Conservation (phyloP, 2,329 filamentous ascomycete genomes). For the Purpureocillium takamizusanense region DNA sequence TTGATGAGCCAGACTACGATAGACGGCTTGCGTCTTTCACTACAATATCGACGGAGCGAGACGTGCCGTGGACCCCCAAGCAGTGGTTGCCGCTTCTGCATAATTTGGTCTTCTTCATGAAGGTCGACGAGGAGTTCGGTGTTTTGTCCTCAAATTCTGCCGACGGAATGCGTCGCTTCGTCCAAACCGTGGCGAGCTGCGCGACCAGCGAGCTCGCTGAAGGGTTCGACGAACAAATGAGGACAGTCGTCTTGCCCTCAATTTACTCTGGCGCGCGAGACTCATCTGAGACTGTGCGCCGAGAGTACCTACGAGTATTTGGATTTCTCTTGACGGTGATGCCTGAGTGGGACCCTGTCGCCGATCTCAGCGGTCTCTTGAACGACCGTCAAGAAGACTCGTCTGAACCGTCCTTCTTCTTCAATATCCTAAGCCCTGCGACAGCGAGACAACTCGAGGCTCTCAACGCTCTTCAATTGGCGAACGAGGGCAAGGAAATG, state of each 20-base stretch:
- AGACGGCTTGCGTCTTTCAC: conserved; percentile 70
- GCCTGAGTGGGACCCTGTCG: conserved; percentile 59
- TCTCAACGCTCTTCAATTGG: conserved; percentile 63
- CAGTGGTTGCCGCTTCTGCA: conserved; percentile 86
- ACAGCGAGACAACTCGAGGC: conserved; percentile 79
- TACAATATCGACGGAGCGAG: conserved; percentile 55
- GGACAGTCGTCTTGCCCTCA: conserved; percentile 60
- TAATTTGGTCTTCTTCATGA: conserved; percentile 83
- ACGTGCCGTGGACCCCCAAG: conserved; percentile 48
- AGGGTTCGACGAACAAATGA: conserved; percentile 50
- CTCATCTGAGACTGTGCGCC: conserved; percentile 71
- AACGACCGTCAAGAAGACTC: conserved; percentile 53
- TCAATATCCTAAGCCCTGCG: conserved; percentile 84
- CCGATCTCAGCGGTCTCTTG: conserved; percentile 65
- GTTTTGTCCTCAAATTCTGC: conserved; percentile 75
- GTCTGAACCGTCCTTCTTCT: conserved; percentile 69
- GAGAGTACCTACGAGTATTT: conserved; percentile 73
- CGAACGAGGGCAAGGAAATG: conserved; percentile 55
- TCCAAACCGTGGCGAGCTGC: conserved; percentile 50
- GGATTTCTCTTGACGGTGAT: conserved; percentile 68
- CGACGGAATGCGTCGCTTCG: conserved; percentile 68
- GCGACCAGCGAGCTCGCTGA: conserved; percentile 21
- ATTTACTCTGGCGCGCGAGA: conserved; percentile 71
- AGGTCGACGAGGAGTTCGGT: conserved; percentile 78
- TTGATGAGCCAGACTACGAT: conserved; percentile 87